Percentiles rank a stretch among this genome's conserved stretches.
Conservation (phyloP, 306 rosid species). For the Heteromeles arbutifolia region DNA sequence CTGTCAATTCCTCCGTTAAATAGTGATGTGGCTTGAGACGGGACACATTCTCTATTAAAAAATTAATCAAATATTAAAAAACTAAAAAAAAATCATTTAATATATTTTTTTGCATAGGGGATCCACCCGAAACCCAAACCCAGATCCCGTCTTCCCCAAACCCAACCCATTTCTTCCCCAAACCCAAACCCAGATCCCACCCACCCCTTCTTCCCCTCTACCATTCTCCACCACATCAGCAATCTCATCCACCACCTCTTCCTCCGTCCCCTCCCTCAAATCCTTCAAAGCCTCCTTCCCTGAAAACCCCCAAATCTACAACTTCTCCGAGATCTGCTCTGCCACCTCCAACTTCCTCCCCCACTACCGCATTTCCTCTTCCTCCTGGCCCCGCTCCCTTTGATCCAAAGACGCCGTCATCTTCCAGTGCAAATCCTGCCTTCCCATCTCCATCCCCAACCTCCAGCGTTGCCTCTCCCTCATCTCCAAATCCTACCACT, state of each 20-base stretch:
- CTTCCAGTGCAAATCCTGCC: conserved; percentile 60
- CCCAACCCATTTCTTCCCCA: too few species aligned
- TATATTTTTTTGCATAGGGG: too few species aligned
- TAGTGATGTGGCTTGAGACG: too few species aligned
- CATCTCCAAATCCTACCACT: conserved; percentile 61
- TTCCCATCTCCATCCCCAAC: conserved; percentile 36
- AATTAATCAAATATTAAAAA: too few species aligned
- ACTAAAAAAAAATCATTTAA: too few species aligned
- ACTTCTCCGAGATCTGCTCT: conserved; percentile 53
- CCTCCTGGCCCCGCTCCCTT: conserved; percentile 64
- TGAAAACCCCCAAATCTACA: conserved; percentile 58
- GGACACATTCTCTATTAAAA: too few species aligned
- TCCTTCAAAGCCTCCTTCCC: conserved; percentile 61
- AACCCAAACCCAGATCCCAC: background rate
- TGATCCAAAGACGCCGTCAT: conserved; percentile 48
- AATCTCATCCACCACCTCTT: conserved; percentile 31
- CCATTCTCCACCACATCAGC: too few species aligned
- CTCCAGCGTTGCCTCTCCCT: conserved; percentile 38
- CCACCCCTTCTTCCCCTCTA: too few species aligned
- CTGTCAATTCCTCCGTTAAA: too few species aligned
- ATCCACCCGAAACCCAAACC: too few species aligned
- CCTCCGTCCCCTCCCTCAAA: conserved; percentile 47
- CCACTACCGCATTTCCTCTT: conserved; percentile 37
- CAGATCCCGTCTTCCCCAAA: too few species aligned
- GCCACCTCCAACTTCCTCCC: conserved; percentile 49